These are phyloP conservation scores for Penicillium sclerotigenum DNA, from an alignment of 2,329 filamentous ascomycete species.

Conservation along the genomic window DNA sequence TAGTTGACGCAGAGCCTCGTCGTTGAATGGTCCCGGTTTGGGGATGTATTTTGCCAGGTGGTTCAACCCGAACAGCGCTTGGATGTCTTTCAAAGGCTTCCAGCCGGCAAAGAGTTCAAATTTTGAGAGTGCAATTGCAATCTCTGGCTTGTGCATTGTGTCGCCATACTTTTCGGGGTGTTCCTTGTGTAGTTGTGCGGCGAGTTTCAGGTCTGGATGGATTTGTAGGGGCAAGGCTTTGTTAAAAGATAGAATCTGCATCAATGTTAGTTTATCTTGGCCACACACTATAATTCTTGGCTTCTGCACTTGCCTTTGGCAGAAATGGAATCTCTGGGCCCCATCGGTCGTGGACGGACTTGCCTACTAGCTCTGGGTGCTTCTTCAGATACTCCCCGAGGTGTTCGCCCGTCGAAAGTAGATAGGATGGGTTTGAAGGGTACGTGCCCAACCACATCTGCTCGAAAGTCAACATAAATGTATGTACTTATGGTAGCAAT, in stretches of 20 bases:
- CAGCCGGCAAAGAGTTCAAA: slow-evolving; percentile 77
- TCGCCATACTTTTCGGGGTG: slow-evolving; percentile 67
- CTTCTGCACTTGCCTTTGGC: slow-evolving; percentile 55
- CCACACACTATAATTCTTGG: background rate
- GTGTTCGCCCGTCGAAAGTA: slow-evolving; percentile 60
- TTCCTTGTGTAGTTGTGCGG: slow-evolving; percentile 60
- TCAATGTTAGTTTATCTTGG: background rate
- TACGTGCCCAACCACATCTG: slow-evolving; percentile 76
- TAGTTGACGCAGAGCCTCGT: slow-evolving; percentile 57
- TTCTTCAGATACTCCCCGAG: slow-evolving; percentile 65
- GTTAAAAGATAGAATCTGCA: slow-evolving; percentile 65
- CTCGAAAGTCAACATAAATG: background rate
- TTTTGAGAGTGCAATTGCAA: slow-evolving; percentile 66
- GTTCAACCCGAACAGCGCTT: slow-evolving; percentile 55
- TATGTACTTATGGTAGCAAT: background rate
- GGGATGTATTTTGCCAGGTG: slow-evolving; percentile 56
- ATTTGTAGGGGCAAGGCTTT: slow-evolving; percentile 74
- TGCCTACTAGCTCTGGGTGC: slow-evolving; percentile 62
- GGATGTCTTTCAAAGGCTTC: slow-evolving; percentile 62
- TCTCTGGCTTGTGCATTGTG: slow-evolving; percentile 76
- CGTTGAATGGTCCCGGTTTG: slow-evolving; percentile 49
- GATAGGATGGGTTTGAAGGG: slow-evolving; percentile 64
- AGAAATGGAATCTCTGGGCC: slow-evolving; percentile 67
- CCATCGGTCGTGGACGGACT: slow-evolving; percentile 59
- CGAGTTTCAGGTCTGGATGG: slow-evolving; percentile 68